Conservation (phyloP, 2,329 filamentous ascomycete species). For the Chaetomium globosum region DNA sequence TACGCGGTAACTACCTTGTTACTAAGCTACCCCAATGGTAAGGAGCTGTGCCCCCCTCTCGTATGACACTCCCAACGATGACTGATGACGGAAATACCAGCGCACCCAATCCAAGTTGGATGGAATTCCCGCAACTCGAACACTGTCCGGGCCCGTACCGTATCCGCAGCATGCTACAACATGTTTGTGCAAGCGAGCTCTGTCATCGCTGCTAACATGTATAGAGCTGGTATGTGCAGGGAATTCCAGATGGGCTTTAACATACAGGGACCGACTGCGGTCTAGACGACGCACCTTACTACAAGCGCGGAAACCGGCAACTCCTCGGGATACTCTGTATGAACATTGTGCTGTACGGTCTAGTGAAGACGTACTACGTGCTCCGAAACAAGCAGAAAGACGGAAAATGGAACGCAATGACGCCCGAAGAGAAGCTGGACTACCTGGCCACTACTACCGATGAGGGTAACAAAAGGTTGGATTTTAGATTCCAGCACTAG, state of each 20-base stretch:
- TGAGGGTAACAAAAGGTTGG: slow-evolving; percentile 42
- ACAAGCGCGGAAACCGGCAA: slow-evolving; percentile 57
- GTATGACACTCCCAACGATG: not conserved
- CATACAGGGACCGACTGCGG: not conserved
- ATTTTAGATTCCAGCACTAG: slow-evolving; percentile 42
- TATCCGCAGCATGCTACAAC: slow-evolving; percentile 67
- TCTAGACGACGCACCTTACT: slow-evolving; percentile 49
- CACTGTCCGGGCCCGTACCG: slow-evolving; percentile 62
- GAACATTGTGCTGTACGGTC: slow-evolving; percentile 40
- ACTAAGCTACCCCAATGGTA: slow-evolving; percentile 48
- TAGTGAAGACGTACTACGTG: slow-evolving; percentile 43
- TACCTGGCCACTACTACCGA: slow-evolving; percentile 42
- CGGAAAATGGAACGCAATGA: slow-evolving; percentile 40
- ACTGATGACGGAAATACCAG: slow-evolving; percentile 33
- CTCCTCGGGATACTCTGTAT: slow-evolving; percentile 49
- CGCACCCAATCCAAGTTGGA: slow-evolving; percentile 53
- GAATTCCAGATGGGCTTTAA: too few species aligned
- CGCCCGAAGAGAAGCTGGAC: slow-evolving; percentile 37
- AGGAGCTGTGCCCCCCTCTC: slow-evolving; percentile 13
- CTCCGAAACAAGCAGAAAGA: slow-evolving; percentile 41
- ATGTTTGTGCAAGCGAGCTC: slow-evolving; percentile 52
- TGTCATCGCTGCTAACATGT: slow-evolving; percentile 49
- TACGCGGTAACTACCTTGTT: slow-evolving; percentile 49
- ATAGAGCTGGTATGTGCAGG: slow-evolving; percentile 36
- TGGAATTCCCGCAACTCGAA: slow-evolving; percentile 62